These are phyloP conservation scores for Sugiyamaella sp. DNA, from an alignment of 1,139 yeast genomes.

Conservation along the genomic window DNA sequence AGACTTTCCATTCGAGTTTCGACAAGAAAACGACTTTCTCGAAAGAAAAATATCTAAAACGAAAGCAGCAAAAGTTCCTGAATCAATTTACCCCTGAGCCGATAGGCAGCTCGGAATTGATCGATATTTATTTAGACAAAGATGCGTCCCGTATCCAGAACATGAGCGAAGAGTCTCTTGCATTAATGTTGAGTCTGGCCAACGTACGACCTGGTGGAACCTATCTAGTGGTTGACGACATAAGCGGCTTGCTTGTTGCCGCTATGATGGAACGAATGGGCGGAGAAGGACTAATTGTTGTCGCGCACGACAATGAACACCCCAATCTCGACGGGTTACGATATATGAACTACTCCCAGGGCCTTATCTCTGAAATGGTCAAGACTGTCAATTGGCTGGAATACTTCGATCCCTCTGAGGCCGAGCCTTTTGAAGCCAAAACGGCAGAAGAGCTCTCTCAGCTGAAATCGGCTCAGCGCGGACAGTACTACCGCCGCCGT, in stretches of 20 bases:
- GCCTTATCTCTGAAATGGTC: conserved; percentile 56
- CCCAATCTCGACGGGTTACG: conserved; percentile 74
- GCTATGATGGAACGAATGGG: conserved; percentile 90
- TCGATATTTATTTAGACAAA: conserved; percentile 72
- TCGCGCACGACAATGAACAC: conserved; percentile 91
- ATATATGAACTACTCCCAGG: conserved; percentile 60
- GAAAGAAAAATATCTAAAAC: conserved; percentile 85
- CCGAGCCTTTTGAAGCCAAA: conserved; percentile 52
- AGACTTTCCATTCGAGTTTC: conserved; percentile 82
- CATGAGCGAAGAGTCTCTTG: conserved; percentile 81
- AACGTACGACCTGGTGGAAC: conserved; percentile 89
- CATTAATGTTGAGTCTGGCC: conserved; percentile 71
- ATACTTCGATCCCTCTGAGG: conserved; percentile 74
- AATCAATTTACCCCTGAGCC: conserved; percentile 82
- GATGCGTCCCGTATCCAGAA: conserved; percentile 77
- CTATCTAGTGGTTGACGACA: conserved; percentile 86
- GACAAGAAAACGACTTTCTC: conserved; percentile 87
- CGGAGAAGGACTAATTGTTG: conserved; percentile 74
- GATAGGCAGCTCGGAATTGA: conserved; percentile 72
- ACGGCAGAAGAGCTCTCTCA: conserved; percentile 52
- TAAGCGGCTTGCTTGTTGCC: conserved; percentile 82
- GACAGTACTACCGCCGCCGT: conserved; percentile 68
- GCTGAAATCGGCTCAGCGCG: conserved; percentile 61
- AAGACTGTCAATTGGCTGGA: conserved; percentile 79
- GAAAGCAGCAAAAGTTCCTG: conserved; percentile 90